phyloP scores from a whole-genome alignment of 2,329 filamentous ascomycete genomes.

The Colletotrichum lindemuthianum region DNA sequence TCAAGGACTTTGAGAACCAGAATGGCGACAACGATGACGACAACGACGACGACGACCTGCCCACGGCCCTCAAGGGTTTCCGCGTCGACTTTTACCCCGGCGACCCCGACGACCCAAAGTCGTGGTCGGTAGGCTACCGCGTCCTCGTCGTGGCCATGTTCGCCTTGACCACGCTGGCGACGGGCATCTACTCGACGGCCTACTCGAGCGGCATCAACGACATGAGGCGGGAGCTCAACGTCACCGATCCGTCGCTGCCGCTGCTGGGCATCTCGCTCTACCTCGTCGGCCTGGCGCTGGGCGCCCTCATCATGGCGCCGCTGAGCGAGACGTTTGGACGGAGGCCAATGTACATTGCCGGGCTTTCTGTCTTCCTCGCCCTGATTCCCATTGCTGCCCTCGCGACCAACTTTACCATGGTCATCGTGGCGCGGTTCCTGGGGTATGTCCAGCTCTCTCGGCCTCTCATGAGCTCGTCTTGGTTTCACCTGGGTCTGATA shows the following conservation, averaged over 20 bases:
- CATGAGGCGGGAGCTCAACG: conserved; percentile 12
- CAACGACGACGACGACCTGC: background rate
- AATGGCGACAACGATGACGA: background rate
- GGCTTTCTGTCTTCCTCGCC: conserved; percentile 63
- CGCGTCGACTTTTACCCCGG: conserved; percentile 68
- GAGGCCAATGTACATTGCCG: conserved; percentile 63
- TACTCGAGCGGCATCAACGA: conserved; percentile 30
- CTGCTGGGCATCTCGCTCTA: conserved; percentile 72
- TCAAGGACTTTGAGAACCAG: conserved; percentile 25
- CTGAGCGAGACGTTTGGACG: conserved; percentile 64
- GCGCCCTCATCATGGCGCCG: conserved; percentile 68
- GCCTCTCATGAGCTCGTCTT: background rate
- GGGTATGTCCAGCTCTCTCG: conserved; percentile 11
- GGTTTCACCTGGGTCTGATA: background rate
- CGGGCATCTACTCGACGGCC: conserved; percentile 27
- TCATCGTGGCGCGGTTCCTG: conserved; percentile 65
- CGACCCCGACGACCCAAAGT: conserved; percentile 61
- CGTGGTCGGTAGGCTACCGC: conserved; percentile 21
- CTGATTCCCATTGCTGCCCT: conserved; percentile 56
- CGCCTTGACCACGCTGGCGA: conserved; percentile 28
- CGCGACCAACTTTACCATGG: conserved; percentile 61
- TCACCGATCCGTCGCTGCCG: conserved; percentile 54
- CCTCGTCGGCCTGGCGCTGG: conserved; percentile 67
- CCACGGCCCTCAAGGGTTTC: conserved; percentile 48
- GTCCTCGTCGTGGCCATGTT: conserved; percentile 31